Base-by-base conservation (phyloP, 176 grass and related monocot genomes). In the Eremochloa ophiuroides region DNA sequence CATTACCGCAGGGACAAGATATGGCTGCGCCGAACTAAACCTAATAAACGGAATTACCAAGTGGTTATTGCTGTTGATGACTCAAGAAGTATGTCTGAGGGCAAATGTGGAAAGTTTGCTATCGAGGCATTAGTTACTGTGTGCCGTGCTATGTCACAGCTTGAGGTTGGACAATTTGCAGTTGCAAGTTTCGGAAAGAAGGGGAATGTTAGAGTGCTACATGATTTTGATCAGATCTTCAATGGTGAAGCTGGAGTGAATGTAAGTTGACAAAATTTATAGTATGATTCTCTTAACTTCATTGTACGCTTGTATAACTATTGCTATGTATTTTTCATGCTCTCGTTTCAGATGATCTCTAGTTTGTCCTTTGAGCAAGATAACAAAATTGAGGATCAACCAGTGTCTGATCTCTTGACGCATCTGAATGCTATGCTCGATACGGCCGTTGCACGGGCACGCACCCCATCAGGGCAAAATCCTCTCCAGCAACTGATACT, bases 201-300 rank as follows among this genome's bases (percentile, higher is more conserved):
- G 50, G 95, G 95, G 43, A 98, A 95, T 69, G 83, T 95, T 65
- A 89, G 85, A 43, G 63, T 95, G 34, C 80, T 98, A 13, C 90
- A 98, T 89, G 92, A 98, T 89, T 98, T 98, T 91, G 92, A 98
- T 69, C 88, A 93, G 84, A 86, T 87, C 48, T 98, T 98, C 81
- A 98, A 88, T 78, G 81, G 82, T 41, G 92, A 95, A 91, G 86
- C 90, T 84, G 95, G 95, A 73, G 81, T 85, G 4, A 93, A 95
- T 77, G 95, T 91, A 87, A 62, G 86, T 86, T 67, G 9, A 56
- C 6, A 38, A 53, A 55, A 68, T 3, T 79, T 27, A 46, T 10
- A 4, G 9, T 79, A 8, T 10, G 7, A 68, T 69, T 72, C 31
- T 75, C 66, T 80, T 65, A 15, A 71, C 23, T 81, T 65, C 7